Percentiles rank a stretch among this genome's conserved stretches.
Evolutionary conservation across 2,329 filamentous ascomycete species (phyloP).

Genomic region (Neoscytalidium dimidiatum): DNA sequence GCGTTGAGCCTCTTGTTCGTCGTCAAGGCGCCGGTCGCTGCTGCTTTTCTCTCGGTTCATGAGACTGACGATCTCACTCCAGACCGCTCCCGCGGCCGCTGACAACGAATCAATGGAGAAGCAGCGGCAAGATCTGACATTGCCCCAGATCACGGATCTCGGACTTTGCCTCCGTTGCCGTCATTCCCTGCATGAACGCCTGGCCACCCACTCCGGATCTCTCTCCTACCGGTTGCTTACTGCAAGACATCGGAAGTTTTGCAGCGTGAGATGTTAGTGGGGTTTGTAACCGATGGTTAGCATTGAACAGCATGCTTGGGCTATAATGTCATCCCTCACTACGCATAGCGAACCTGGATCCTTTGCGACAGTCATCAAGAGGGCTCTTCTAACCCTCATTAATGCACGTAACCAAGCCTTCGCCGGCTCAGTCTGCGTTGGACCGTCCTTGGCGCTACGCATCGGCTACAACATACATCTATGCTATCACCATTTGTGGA

Average conservation of each 20-base stretch:
- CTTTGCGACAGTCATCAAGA: too few relatives aligned
- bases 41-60: slow-evolving; percentile 10
- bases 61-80: slow-evolving; percentile 6
- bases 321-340: too few relatives aligned
- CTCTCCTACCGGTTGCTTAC: not conserved
- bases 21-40: not conserved
- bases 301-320: too few relatives aligned
- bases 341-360: too few relatives aligned
- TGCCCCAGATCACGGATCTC: not conserved
- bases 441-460: not conserved
- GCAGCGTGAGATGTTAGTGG: not conserved
- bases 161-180: not conserved
- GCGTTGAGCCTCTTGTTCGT: slow-evolving; percentile 4
- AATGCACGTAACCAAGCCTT: too few relatives aligned
- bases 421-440: not conserved
- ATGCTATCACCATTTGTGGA: not conserved
- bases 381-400: not conserved
- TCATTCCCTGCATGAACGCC: not conserved
- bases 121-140: not conserved
- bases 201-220: not conserved
- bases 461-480: not conserved
- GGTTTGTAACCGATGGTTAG: not conserved
- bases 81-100: not conserved
- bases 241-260: not conserved
- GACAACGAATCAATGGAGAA: not conserved